These are phyloP conservation scores for Trichoderma endophyticum DNA, from an alignment of 2,329 filamentous ascomycete species.

Conservation along the genomic window DNA sequence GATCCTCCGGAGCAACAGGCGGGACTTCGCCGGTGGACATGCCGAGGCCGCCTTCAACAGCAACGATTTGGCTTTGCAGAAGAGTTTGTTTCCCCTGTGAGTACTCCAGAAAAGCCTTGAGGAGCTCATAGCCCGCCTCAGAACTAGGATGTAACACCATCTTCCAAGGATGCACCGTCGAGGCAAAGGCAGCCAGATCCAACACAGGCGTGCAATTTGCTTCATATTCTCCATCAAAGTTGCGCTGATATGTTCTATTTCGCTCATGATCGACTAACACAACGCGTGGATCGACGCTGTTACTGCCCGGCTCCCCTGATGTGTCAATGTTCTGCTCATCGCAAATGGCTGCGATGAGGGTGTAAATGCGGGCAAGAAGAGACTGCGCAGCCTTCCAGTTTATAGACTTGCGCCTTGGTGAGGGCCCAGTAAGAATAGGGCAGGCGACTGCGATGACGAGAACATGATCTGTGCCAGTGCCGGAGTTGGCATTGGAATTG, in stretches of 20 bases:
- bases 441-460: constrained; percentile 59
- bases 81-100: constrained; percentile 47
- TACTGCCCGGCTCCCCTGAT: constrained; percentile 39
- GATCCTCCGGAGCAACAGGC: neutral
- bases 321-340: constrained; percentile 58
- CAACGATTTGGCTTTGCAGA: constrained; percentile 49
- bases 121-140: constrained; percentile 60
- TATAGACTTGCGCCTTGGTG: constrained; percentile 41
- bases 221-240: constrained; percentile 38
- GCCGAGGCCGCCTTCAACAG: constrained; percentile 52
- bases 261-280: constrained; percentile 65
- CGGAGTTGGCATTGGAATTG: constrained; percentile 24
- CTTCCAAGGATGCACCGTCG: constrained; percentile 58
- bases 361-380: constrained; percentile 75
- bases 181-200: constrained; percentile 51
- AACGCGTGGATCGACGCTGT: constrained; percentile 73
- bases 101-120: constrained; percentile 47
- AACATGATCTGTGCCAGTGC: constrained; percentile 30
- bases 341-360: constrained; percentile 70
- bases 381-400: constrained; percentile 68
- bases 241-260: constrained; percentile 30
- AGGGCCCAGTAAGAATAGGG: constrained; percentile 55
- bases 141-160: constrained; percentile 63
- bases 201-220: constrained; percentile 46
- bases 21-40: constrained; percentile 28